Evolutionary conservation across 345 rosid species (phyloP), one percentile per base, ranked within the genome.

Genomic region (Pugionium cornutum): DNA sequence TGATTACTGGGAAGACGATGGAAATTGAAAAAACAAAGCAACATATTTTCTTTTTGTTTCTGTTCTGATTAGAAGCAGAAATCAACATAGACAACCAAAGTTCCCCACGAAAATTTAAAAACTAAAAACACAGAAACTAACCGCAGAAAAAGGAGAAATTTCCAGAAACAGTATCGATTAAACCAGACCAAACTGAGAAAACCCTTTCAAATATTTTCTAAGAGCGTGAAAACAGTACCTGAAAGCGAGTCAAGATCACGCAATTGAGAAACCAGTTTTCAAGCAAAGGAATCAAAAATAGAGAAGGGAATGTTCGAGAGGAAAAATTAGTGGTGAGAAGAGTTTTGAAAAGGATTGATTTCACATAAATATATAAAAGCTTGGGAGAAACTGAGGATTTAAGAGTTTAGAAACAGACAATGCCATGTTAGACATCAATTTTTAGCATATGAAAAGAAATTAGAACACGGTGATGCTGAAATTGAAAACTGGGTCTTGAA

Each of bases 301-400:
- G 53, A 44, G 43, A 71, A 46, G 52, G 35, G 82, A 75, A 73
- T 64, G 56, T 69, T 82, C 74, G 8, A 66, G 81, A 71, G 70
- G 41, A 47, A 33, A 67, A 49, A 50, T 62, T 53, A 66, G 86
- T 83, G 84, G 86, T 71, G 49, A 70, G 44, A 65, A 57, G 62
- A 51, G 59, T 18, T 64, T 59, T 53, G 75, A 68, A 71, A 80
- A 60, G 74, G 70, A 69, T 67, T 58, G 58, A 58, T 67, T 72
- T 45, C 64, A 64, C 64, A 57, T 43, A 59, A 10, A 52, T 58
- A 25, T 62, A 62, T 37, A 18, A 59, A 61, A 58, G 63, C 37
- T 33, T 3, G 1, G 33, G 9, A 37, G 10, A 33, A 55, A 27
- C 54, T 47, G 29, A 34, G 70, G 76, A 72, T 72, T 18, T 18